Evolutionary conservation across 1,139 yeast species (phyloP).

Genomic region (Yamadazyma triangularis): DNA sequence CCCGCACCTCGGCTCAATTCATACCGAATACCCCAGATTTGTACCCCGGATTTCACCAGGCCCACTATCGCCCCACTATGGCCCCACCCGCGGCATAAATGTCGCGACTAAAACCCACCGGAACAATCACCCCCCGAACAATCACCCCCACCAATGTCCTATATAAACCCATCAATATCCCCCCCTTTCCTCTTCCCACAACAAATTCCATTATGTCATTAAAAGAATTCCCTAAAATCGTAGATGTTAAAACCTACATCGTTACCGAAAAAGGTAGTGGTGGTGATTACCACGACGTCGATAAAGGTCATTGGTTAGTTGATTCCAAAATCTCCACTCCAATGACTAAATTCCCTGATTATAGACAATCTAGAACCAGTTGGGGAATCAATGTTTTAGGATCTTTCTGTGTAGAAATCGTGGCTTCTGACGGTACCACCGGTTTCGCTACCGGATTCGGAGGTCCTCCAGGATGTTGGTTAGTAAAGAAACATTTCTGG

Average conservation of each 20-base stretch:
- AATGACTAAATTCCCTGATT: slow-evolving; percentile 43
- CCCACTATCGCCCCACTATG: no score
- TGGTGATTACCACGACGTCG: slow-evolving; percentile 48
- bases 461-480: slow-evolving; percentile 49
- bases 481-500: slow-evolving; percentile 40
- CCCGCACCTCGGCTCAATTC: no score
- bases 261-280: slow-evolving; percentile 42
- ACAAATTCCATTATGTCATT: no score
- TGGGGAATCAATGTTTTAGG: slow-evolving; percentile 51
- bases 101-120: no score
- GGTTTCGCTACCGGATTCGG: slow-evolving; percentile 53
- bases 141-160: no score
- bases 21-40: no score
- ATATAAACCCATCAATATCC: no score
- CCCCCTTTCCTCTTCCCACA: no score
- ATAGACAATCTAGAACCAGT: slow-evolving; percentile 37
- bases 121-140: no score
- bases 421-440: slow-evolving; percentile 42
- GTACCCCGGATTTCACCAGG: no score
- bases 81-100: no score
- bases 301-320: slow-evolving; percentile 44
- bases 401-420: slow-evolving; percentile 46
- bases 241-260: slow-evolving; percentile 35
- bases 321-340: slow-evolving; percentile 44
- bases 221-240: slow-evolving; percentile 37